Percentiles rank a stretch among this genome's conserved stretches.
These are phyloP conservation scores for Eucommia ulmoides DNA, from an alignment of 257 asterid genomes.

Conservation along the genomic window DNA sequence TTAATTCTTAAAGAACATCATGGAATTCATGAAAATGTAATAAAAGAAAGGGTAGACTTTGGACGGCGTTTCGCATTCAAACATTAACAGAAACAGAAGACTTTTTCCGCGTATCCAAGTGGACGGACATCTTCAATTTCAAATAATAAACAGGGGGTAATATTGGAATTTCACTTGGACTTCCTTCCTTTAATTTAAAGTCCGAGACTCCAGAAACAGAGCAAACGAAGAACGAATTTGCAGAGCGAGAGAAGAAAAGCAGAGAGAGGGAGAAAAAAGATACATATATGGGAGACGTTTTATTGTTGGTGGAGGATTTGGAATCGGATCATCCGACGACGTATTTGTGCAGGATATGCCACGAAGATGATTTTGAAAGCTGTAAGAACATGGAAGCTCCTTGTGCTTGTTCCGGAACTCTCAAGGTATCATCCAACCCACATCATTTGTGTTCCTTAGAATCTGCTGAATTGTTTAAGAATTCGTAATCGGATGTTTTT, in stretches of 20 bases:
- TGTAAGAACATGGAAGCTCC: conserved; percentile 49
- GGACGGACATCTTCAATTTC: background rate
- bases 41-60: no score
- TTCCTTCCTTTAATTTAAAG: conserved; percentile 11
- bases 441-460: background rate
- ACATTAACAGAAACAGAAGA: background rate
- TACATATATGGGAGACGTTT: conserved; percentile 35
- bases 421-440: conserved; percentile 28
- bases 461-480: background rate
- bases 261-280: conserved; percentile 5
- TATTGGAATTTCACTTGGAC: conserved; percentile 14
- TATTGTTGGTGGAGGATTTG: conserved; percentile 38
- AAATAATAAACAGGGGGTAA: conserved; percentile 14
- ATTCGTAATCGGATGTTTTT: background rate
- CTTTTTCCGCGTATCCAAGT: conserved; percentile 1
- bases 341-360: conserved; percentile 73
- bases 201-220: conserved; percentile 8
- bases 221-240: no score
- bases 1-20: no score
- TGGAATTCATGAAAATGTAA: no score
- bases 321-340: conserved; percentile 4
- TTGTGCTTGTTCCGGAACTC: conserved; percentile 89
- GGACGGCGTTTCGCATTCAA: background rate
- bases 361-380: conserved; percentile 67
- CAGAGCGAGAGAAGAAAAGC: no score